Evolutionary conservation across 257 asterid species (phyloP), one percentile per base, ranked within the genome.

Genomic region (Catharanthus roseus): DNA sequence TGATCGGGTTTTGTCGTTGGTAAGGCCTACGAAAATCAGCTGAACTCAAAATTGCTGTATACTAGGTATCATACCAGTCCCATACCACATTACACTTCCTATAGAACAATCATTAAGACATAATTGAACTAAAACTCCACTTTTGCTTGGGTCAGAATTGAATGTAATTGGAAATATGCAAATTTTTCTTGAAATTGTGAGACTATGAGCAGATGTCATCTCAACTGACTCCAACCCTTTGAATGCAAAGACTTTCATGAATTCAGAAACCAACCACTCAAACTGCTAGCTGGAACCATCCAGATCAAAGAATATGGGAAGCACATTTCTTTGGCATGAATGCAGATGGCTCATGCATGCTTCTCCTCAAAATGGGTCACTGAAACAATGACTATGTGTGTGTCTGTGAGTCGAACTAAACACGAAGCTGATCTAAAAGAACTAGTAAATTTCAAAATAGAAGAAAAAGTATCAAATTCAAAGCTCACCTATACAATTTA

Each of bases 401-500:
- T 13, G 42, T 11, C 24, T 26, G n/a, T 15, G 39, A 10, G 16
- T 5, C 16, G 42, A 58, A 49, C 21, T 57, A 13, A 12, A 11
- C 36, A 33, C 5, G 29, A 21, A 58, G 10, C 39, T 29, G 23
- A 58, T 58, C 39, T 1, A 28, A 58, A 19, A 15, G 9, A 29
- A 58, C 1, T 6, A 29, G n/a, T 13, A 41, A 54, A 54, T 36
- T 38, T 11, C 2, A 21, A 53, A 69, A 18, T 0, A 6, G 12
- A 38, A 5, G 3, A 26, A 28, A 45, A 51, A 50, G 23, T 49
- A 28, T 57, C 5, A 29, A 58, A 58, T 58, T 2, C 23, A 77
- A 78, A 62, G 68, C 68, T n/a, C 72, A 89, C 99, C 99, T 76
- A 93, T 72, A 75, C 96, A 87, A 79, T 93, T 91, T 68, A 89